A percentile compares a stretch with the other conserved stretches of the same genome.
phyloP scores from a whole-genome alignment of 2,329 filamentous ascomycete species.

The Sporothrix luriei region DNA sequence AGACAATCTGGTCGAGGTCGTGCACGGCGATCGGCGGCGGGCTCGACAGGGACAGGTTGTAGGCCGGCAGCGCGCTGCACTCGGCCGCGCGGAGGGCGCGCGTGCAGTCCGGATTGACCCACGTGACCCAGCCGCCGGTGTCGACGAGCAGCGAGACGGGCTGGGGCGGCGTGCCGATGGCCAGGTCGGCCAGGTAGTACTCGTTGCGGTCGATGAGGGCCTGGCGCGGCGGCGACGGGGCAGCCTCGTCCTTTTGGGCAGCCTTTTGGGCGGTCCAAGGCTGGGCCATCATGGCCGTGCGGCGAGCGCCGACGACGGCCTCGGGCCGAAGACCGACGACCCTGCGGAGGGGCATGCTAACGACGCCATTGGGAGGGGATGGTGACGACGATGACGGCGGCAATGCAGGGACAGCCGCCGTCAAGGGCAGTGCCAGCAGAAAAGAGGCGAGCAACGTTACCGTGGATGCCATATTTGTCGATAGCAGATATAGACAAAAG shows the following conservation, averaged over 20 bases:
- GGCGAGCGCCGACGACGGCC: background rate
- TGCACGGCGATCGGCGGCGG: slow-evolving; percentile 20
- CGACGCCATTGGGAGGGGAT: slow-evolving; percentile 45
- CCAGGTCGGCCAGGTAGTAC: slow-evolving; percentile 30
- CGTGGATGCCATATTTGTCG: background rate
- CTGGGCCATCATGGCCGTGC: background rate
- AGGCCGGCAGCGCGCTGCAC: slow-evolving; percentile 12
- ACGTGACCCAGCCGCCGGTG: slow-evolving; percentile 29
- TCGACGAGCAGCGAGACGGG: slow-evolving; percentile 24
- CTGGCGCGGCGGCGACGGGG: background rate
- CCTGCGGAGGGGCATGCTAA: slow-evolving; percentile 24
- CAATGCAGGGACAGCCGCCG: slow-evolving; percentile 1
- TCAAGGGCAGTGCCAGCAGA: slow-evolving; percentile 15
- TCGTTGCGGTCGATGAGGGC: slow-evolving; percentile 26
- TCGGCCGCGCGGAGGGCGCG: background rate
- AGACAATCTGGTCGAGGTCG: slow-evolving; percentile 27
- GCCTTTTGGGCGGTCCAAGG: background rate
- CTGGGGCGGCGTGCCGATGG: slow-evolving; percentile 31
- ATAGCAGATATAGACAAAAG: background rate
- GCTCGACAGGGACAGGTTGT: slow-evolving; percentile 20
- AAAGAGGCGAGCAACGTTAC: slow-evolving; percentile 12
- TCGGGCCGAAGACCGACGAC: background rate
- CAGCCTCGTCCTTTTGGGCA: background rate
- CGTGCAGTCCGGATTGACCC: slow-evolving; percentile 28
- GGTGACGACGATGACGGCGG: background rate